Base-by-base conservation (phyloP, 345 rosid species). In the Citrus glauca region DNA sequence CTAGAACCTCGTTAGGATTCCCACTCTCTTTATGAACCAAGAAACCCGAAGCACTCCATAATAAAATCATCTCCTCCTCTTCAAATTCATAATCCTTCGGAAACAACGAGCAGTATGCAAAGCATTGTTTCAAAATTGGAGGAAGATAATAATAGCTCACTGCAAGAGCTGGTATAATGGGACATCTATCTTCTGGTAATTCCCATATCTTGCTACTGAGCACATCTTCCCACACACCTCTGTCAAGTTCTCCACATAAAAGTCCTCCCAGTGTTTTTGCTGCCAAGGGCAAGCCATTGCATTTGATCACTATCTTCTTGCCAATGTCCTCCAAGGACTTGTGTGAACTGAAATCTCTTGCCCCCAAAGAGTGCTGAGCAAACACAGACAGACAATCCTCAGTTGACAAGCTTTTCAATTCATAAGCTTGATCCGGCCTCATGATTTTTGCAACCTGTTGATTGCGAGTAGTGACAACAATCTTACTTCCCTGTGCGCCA, bases 31-130 rank as follows among this genome's bases (percentile, higher is more conserved):
- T 0, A 2, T 6, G 40, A 89, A 64, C 79, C 85, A 14, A 84
- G 69, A 75, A 79, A 71, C 14, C 74, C 92, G 88, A 70, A 75
- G 53, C 37, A 89, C 98, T 82, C 83, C 91, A 22, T 9, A 38
- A 38, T 1, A 9, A 9, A 7, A 38, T 33, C n/a, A 78, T 8
- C 63, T 71, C 73, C 9, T 77, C 67, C 42, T 55, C 27, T 19
- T 55, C 25, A 66, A 69, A 57, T 69, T 68, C 74, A 68, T 77
- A 40, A 38, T 37, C 80, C 16, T 69, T 77, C 4, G 74, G 75
- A 11, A 78, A 40, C 27, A 76, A 17, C 0, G 71, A 16, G 16
- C 72, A 76, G 50, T 66, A 66, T 4, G 72, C 68, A 50, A 76
- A 76, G 3, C 78, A 76, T 2, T 45, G 9, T 35, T 65, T 65